Conservation (phyloP, 306 rosid species). For the Dryas alaskensis region DNA sequence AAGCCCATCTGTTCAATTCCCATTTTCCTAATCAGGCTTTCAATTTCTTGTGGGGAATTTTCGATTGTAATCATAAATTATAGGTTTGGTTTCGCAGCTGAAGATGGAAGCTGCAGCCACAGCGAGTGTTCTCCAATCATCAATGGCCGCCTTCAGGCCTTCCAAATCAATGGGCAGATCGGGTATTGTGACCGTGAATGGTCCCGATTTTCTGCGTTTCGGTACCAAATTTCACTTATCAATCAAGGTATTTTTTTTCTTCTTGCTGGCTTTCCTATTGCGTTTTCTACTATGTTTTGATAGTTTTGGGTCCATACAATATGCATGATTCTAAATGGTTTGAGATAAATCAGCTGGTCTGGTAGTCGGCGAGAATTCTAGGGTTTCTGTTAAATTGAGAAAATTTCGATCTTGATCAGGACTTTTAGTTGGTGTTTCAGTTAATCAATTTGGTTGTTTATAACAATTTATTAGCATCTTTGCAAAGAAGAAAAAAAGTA, state of each 20-base stretch:
- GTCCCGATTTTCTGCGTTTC: constrained; percentile 32
- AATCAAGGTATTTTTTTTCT: constrained; percentile 40
- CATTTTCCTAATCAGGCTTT: background rate
- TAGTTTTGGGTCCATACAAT: background rate
- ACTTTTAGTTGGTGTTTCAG: background rate
- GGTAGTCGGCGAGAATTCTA: background rate
- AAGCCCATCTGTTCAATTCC: background rate
- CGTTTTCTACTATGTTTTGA: background rate
- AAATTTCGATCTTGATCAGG: background rate
- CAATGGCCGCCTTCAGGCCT: constrained; percentile 22
- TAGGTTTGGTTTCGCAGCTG: constrained; percentile 24
- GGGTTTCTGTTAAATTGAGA: constrained; percentile 1
- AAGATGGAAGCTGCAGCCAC: constrained; percentile 53
- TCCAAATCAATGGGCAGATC: constrained; percentile 36
- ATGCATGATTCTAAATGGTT: background rate
- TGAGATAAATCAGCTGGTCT: background rate
- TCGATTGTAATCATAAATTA: background rate
- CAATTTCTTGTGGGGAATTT: background rate
- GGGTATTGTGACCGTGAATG: constrained; percentile 23
- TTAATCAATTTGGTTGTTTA: background rate
- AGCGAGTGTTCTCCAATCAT: constrained; percentile 44
- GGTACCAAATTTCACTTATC: constrained; percentile 30
- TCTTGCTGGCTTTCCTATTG: background rate
- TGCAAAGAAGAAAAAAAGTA: too few relatives aligned
- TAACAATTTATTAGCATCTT: background rate